These are phyloP conservation scores for Aspergillus calidoustus DNA, from an alignment of 2,329 filamentous ascomycete genomes.

Conservation along the genomic window DNA sequence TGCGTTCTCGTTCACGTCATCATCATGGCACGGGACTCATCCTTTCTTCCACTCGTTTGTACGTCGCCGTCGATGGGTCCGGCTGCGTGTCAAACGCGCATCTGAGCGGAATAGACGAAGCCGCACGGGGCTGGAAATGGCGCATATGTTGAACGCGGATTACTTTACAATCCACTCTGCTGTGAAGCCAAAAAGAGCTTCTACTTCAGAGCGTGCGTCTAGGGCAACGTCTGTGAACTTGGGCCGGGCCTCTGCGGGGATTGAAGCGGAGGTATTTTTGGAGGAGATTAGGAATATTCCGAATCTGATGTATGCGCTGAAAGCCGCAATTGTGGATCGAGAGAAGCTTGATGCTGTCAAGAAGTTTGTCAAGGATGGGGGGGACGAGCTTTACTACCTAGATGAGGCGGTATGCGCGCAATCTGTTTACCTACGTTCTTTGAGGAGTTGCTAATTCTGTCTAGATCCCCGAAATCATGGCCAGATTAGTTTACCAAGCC, in stretches of 20 bases:
- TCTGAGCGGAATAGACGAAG: conserved; percentile 27
- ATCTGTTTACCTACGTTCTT: background rate
- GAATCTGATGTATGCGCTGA: conserved; percentile 70
- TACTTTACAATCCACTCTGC: conserved; percentile 75
- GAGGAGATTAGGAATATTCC: conserved; percentile 69
- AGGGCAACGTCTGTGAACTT: conserved; percentile 34
- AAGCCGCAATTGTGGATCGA: conserved; percentile 76
- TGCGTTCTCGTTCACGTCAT: conserved; percentile 81
- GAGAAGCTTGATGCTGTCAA: conserved; percentile 87
- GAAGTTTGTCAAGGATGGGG: conserved; percentile 77
- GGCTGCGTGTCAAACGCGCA: conserved; percentile 72
- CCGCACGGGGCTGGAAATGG: conserved; percentile 47
- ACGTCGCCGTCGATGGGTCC: conserved; percentile 84
- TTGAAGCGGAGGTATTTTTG: conserved; percentile 48
- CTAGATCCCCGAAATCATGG: conserved; percentile 83
- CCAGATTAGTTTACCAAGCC: conserved; percentile 84
- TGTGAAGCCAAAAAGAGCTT: conserved; percentile 51
- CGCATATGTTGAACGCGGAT: conserved; percentile 72
- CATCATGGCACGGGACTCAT: conserved; percentile 84
- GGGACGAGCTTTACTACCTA: conserved; percentile 76
- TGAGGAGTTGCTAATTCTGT: background rate
- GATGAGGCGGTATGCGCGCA: conserved; percentile 58
- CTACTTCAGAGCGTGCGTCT: conserved; percentile 43
- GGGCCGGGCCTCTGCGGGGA: conserved; percentile 46
- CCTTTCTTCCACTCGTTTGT: conserved; percentile 96